Conservation (phyloP, 75 land plant genomes). For the Sequoia sempervirens region DNA sequence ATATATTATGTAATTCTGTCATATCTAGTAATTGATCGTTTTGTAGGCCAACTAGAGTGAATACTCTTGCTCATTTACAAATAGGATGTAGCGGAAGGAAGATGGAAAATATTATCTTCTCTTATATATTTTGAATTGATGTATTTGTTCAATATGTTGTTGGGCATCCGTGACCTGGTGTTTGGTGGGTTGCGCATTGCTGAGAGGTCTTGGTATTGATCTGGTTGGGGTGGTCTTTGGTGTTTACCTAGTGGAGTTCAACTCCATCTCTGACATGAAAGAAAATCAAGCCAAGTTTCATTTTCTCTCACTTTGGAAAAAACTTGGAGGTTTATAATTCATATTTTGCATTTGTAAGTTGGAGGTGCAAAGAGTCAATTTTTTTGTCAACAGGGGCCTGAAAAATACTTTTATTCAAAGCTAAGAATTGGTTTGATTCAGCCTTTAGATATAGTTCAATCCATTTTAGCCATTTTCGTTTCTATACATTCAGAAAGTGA, state of each 20-base stretch:
- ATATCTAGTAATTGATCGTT: background rate
- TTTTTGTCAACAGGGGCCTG: background rate
- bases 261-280: background rate
- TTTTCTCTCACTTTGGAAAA: background rate
- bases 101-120: background rate
- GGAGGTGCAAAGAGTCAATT: background rate
- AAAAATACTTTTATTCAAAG: background rate
- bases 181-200: background rate
- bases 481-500: background rate
- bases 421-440: background rate
- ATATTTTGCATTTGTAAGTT: background rate
- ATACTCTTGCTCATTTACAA: background rate
- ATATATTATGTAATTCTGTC: background rate
- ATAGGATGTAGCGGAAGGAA: background rate
- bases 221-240: background rate
- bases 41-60: background rate
- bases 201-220: background rate
- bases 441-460: background rate
- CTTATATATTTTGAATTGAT: background rate
- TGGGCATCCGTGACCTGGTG: background rate
- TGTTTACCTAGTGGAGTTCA: background rate
- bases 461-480: background rate
- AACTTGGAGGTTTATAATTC: background rate
- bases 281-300: background rate
- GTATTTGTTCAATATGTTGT: background rate